Evolutionary conservation across 2,329 filamentous ascomycete genomes (phyloP).

Genomic region (Fusarium sp.): DNA sequence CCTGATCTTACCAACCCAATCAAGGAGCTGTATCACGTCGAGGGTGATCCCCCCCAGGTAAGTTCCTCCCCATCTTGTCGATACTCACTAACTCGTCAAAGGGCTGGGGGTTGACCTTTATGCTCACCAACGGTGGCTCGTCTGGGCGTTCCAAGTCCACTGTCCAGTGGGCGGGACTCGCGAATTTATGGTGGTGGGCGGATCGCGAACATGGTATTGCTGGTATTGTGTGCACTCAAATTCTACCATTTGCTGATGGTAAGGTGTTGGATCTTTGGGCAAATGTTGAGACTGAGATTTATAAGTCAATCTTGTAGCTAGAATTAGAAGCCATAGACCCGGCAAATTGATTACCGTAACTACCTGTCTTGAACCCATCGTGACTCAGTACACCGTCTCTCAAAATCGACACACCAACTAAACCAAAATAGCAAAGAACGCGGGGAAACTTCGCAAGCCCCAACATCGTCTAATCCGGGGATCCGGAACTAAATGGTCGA

Average conservation of each 20-base stretch:
- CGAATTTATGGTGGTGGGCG: constrained; percentile 72
- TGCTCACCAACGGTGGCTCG: constrained; percentile 60
- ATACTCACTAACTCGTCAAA: background rate
- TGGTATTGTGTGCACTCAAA: constrained; percentile 62
- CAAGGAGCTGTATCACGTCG: constrained; percentile 61
- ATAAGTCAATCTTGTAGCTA: constrained; percentile 42
- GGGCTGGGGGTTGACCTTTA: constrained; percentile 72
- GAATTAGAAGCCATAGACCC: background rate
- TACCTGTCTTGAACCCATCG: background rate
- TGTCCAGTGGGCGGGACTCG: constrained; percentile 67
- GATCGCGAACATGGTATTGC: constrained; percentile 69
- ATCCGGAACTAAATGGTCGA: constrained; percentile 10
- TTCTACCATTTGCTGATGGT: constrained; percentile 61
- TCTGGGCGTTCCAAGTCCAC: constrained; percentile 65
- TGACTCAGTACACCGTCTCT: background rate
- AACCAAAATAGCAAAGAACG: constrained; percentile 15
- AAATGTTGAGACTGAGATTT: constrained; percentile 53
- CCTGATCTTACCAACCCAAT: constrained; percentile 59
- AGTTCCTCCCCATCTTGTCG: too few relatives aligned
- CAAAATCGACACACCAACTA: constrained; percentile 5
- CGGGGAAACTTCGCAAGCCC: constrained; percentile 15
- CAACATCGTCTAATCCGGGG: constrained; percentile 16
- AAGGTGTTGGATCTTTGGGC: constrained; percentile 56
- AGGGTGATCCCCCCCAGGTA: constrained; percentile 60
- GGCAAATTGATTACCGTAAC: background rate